A percentile compares a stretch with the other conserved stretches of the same genome.
Conservation (phyloP, 23 red algal genomes). For the Gracilaria caudata region DNA sequence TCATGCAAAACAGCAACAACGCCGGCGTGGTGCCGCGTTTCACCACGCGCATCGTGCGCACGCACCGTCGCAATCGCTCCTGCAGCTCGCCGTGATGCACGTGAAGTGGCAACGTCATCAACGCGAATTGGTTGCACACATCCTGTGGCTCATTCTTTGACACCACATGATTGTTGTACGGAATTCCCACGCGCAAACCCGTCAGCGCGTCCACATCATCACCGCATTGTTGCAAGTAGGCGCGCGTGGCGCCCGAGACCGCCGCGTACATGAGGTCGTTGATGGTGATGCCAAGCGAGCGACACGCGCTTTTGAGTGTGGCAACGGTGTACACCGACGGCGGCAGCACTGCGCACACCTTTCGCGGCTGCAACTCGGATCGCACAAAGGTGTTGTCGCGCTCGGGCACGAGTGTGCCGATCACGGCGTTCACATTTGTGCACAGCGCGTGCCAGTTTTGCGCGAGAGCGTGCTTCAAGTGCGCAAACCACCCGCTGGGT, state of each 20-base stretch:
- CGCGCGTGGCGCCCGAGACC: slow-evolving; percentile 32
- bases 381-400: slow-evolving; percentile 21
- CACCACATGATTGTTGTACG: slow-evolving; percentile 35
- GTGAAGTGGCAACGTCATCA: slow-evolving; percentile 34
- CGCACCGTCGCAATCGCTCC: slow-evolving; percentile 29
- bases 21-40: slow-evolving; percentile 7
- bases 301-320: slow-evolving; percentile 11
- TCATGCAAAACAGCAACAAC: neutral
- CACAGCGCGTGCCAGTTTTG: neutral
- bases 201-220: slow-evolving; percentile 31
- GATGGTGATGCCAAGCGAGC: slow-evolving; percentile 39
- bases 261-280: slow-evolving; percentile 66
- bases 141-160: neutral
- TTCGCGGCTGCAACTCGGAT: slow-evolving; percentile 5
- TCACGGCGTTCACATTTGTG: neutral
- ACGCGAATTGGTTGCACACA: slow-evolving; percentile 39
- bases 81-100: slow-evolving; percentile 5
- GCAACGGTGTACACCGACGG: slow-evolving; percentile 33
- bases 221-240: slow-evolving; percentile 35
- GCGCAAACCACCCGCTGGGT: neutral
- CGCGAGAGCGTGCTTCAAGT: neutral
- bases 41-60: slow-evolving; percentile 4
- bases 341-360: slow-evolving; percentile 50
- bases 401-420: slow-evolving; percentile 29
- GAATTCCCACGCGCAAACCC: slow-evolving; percentile 21